Percentiles rank a stretch among this genome's conserved stretches.
phyloP scores from a whole-genome alignment of 1,284 basidiomycete species.

The Xerocomus amazonicus region DNA sequence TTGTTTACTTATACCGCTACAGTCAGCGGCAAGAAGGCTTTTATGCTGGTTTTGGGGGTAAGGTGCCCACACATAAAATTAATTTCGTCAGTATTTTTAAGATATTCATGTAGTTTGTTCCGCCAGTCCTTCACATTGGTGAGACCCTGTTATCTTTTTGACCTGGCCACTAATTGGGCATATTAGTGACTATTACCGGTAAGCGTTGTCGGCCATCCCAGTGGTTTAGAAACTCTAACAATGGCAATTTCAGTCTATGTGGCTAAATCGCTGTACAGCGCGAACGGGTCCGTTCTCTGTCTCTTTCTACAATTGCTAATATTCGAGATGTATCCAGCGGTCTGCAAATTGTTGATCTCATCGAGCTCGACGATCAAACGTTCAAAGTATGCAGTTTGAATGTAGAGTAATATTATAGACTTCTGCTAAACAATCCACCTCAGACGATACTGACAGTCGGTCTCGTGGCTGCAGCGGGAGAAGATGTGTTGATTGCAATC shows the following conservation, averaged over 20 bases:
- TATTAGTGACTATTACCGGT: constrained; percentile 4
- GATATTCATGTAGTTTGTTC: neutral
- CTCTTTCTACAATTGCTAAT: neutral
- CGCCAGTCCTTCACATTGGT: constrained; percentile 8
- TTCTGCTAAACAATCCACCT: neutral
- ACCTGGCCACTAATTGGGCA: neutral
- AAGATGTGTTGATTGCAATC: constrained; percentile 8
- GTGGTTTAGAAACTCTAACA: neutral
- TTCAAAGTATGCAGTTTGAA: neutral
- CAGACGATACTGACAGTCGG: neutral
- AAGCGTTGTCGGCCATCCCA: neutral
- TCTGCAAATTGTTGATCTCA: neutral
- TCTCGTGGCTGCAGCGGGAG: neutral
- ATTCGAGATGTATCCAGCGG: neutral
- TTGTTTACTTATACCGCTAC: neutral
- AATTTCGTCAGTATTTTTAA: neutral
- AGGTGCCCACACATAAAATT: neutral
- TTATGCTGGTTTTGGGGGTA: constrained; percentile 13
- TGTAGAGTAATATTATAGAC: neutral
- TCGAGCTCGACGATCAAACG: neutral
- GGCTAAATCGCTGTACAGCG: constrained; percentile 2
- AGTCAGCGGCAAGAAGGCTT: constrained; percentile 11
- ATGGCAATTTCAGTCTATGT: constrained; percentile 5
- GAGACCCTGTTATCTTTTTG: neutral
- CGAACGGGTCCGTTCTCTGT: constrained; percentile 7